A percentile compares a stretch with the other conserved stretches of the same genome.
Conservation (phyloP, 169 alveolate genomes). For the Plasmodium inui region DNA sequence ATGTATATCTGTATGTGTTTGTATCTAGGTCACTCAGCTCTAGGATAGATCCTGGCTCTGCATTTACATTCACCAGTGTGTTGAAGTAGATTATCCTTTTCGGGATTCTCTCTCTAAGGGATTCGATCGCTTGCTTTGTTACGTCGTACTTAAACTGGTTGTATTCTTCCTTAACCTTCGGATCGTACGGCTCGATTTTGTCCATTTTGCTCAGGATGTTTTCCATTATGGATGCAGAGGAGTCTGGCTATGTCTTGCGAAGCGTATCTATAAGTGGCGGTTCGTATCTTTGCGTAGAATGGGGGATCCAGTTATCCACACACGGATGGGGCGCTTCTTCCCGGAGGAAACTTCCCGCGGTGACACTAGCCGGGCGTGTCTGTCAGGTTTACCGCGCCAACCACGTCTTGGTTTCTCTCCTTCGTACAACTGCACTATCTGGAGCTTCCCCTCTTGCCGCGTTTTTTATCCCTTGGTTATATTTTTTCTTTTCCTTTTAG, state of each 20-base stretch:
- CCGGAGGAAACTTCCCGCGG: too few relatives aligned
- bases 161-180: slow-evolving; percentile 85
- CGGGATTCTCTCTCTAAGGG: slow-evolving; percentile 90
- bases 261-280: neutral
- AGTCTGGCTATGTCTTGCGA: neutral
- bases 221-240: slow-evolving; percentile 6
- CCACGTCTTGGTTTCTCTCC: neutral
- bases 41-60: slow-evolving; percentile 73
- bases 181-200: slow-evolving; percentile 87
- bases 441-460: neutral
- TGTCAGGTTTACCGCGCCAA: neutral
- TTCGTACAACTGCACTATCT: neutral
- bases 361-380: neutral
- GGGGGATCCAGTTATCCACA: too few relatives aligned
- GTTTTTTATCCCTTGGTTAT: neutral
- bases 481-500: neutral
- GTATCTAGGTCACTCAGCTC: slow-evolving; percentile 79
- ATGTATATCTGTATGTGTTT: slow-evolving; percentile 76
- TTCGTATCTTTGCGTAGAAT: neutral
- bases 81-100: slow-evolving; percentile 88
- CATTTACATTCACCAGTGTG: slow-evolving; percentile 81
- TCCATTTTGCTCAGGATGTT: slow-evolving; percentile 65
- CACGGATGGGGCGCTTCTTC: too few relatives aligned
- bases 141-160: slow-evolving; percentile 86
- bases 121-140: slow-evolving; percentile 87